These are phyloP conservation scores for Schizochytrium sp. DNA, from an alignment of 108 stramenopile species.

Conservation along the genomic window DNA sequence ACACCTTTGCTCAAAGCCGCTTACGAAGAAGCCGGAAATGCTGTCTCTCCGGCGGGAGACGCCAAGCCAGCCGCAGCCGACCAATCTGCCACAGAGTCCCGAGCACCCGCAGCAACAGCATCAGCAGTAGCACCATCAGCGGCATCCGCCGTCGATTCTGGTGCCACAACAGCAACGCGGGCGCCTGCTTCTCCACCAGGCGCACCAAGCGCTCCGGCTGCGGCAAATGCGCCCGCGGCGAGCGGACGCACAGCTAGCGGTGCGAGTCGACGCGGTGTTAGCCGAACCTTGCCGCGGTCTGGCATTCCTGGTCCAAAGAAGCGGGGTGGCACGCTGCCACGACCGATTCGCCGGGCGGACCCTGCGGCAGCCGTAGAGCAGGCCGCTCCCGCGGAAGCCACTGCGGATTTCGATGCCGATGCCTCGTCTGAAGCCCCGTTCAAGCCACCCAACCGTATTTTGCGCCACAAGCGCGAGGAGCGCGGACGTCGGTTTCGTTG, in stretches of 20 bases:
- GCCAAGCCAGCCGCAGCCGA: too few species aligned
- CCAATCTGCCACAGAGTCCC: not conserved
- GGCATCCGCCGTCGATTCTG: not conserved
- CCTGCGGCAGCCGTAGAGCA: not conserved
- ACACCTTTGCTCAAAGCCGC: not conserved
- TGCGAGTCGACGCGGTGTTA: not conserved
- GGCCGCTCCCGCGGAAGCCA: not conserved
- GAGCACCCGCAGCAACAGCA: not conserved
- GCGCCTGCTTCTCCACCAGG: not conserved
- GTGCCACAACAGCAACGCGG: not conserved
- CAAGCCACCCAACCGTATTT: not conserved
- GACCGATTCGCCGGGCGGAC: not conserved
- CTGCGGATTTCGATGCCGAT: not conserved
- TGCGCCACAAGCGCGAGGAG: constrained; percentile 12
- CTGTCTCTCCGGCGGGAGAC: too few species aligned
- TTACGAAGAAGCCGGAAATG: not conserved
- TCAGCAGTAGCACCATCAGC: too few species aligned
- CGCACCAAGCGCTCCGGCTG: not conserved
- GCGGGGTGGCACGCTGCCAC: not conserved
- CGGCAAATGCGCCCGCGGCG: not conserved
- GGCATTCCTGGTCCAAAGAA: not conserved
- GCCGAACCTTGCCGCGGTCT: not conserved
- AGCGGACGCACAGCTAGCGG: not conserved
- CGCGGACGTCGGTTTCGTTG: not conserved
- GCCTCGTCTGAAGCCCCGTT: not conserved